These are phyloP conservation scores for Marsdenia floribunda DNA, from an alignment of 257 asterid genomes.

Conservation along the genomic window DNA sequence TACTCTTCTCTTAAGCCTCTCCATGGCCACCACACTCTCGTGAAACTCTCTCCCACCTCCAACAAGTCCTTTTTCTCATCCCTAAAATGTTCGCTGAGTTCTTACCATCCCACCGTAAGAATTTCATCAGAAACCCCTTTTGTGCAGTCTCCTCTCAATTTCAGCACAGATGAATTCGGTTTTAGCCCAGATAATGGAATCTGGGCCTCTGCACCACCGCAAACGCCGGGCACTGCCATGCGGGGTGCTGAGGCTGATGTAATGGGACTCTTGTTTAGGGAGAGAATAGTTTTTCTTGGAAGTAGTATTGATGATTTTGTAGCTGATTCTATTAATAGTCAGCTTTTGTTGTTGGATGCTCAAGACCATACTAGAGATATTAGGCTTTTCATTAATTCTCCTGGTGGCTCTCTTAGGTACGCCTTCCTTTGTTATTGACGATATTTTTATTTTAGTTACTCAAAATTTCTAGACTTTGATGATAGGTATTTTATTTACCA, in stretches of 20 bases:
- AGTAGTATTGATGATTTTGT: constrained; percentile 65
- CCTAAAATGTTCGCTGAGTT: constrained; percentile 39
- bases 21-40: constrained; percentile 23
- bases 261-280: constrained; percentile 77
- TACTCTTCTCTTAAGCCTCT: constrained; percentile 25
- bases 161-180: not conserved
- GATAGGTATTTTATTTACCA: not conserved
- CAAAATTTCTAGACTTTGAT: not conserved
- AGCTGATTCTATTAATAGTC: constrained; percentile 87
- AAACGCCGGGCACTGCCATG: constrained; percentile 55
- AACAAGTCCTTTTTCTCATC: constrained; percentile 18
- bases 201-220: constrained; percentile 40
- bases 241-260: constrained; percentile 76
- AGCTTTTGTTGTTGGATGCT: constrained; percentile 80
- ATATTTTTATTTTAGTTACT: too few relatives aligned
- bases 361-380: constrained; percentile 80
- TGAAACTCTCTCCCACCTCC: constrained; percentile 20
- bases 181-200: constrained; percentile 27
- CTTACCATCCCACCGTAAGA: constrained; percentile 23
- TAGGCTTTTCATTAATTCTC: constrained; percentile 75
- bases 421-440: not conserved
- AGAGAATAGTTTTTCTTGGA: constrained; percentile 90
- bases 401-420: constrained; percentile 95
- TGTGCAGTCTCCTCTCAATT: constrained; percentile 8
- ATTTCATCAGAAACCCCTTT: constrained; percentile 15